Evolutionary conservation across 257 asterid genomes (phyloP).

Genomic region (Penstemon davidsonii): DNA sequence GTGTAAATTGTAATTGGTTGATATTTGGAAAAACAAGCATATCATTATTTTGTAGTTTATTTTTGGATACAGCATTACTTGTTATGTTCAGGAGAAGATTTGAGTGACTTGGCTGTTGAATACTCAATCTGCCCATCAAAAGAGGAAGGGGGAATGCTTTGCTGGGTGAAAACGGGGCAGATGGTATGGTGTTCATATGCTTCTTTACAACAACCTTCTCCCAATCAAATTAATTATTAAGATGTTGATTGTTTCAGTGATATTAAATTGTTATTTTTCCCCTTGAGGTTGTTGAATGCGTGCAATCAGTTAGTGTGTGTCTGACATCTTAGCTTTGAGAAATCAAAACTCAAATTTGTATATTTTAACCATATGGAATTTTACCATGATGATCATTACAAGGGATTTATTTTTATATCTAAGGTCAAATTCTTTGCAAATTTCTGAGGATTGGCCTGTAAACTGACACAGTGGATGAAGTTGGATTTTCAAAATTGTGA

Average conservation of each 20-base stretch:
- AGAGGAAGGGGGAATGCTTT: slow-evolving; percentile 99
- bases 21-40: not conserved
- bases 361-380: slow-evolving; percentile 1
- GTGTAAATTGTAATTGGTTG: slow-evolving; percentile 17
- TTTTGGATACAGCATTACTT: slow-evolving; percentile 26
- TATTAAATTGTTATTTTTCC: not conserved
- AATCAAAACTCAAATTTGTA: not conserved
- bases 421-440: slow-evolving; percentile 14
- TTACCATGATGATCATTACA: too few species aligned
- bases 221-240: not conserved
- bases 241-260: slow-evolving; percentile 1
- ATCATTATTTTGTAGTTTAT: slow-evolving; percentile 1
- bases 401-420: slow-evolving; percentile 1
- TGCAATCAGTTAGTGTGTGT: not conserved
- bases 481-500: not conserved
- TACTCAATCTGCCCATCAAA: slow-evolving; percentile 90
- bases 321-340: not conserved
- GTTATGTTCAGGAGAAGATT: slow-evolving; percentile 77
- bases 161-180: slow-evolving; percentile 98
- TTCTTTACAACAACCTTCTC: slow-evolving; percentile 17
- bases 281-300: slow-evolving; percentile 4
- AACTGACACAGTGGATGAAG: not conserved
- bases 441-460: not conserved
- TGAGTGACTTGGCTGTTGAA: slow-evolving; percentile 88
- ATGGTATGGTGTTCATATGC: slow-evolving; percentile 62